Evolutionary conservation across 169 alveolate genomes (phyloP).

Genomic region (Plasmodium chabaudi): DNA sequence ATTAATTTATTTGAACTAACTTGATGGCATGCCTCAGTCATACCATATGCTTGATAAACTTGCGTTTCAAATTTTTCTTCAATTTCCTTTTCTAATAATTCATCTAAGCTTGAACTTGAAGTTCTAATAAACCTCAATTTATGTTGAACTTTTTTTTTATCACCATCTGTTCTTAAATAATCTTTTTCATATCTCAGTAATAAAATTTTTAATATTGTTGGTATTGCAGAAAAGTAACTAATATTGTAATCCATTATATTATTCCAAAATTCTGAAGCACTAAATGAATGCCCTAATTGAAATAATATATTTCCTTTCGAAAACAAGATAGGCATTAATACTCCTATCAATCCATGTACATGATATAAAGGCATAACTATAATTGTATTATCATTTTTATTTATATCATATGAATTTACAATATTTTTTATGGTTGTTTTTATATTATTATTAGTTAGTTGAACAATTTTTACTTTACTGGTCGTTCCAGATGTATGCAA

Average conservation of each 20-base stretch:
- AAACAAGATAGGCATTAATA: slow-evolving; percentile 33
- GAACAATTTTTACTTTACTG: slow-evolving; percentile 72
- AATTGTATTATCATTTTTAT: slow-evolving; percentile 57
- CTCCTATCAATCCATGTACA: slow-evolving; percentile 76
- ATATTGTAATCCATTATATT: slow-evolving; percentile 35
- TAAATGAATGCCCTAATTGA: slow-evolving; percentile 63
- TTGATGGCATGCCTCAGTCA: slow-evolving; percentile 77
- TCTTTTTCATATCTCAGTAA: slow-evolving; percentile 49
- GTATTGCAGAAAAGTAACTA: slow-evolving; percentile 65
- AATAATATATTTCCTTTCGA: slow-evolving; percentile 67
- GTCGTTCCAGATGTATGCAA: slow-evolving; percentile 74
- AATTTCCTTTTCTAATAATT: slow-evolving; percentile 47
- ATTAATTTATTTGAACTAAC: slow-evolving; percentile 55
- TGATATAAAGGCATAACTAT: slow-evolving; percentile 71
- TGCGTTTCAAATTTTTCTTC: slow-evolving; percentile 52
- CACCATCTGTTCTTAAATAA: slow-evolving; percentile 22
- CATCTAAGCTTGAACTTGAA: slow-evolving; percentile 66
- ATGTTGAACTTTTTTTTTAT: slow-evolving; percentile 33
- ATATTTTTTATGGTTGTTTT: slow-evolving; percentile 59
- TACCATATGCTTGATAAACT: slow-evolving; percentile 73
- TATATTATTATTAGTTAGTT: slow-evolving; percentile 55
- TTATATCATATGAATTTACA: slow-evolving; percentile 35
- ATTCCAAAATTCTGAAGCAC: slow-evolving; percentile 71
- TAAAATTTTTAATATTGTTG: slow-evolving; percentile 63
- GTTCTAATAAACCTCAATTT: slow-evolving; percentile 58